Evolutionary conservation across 2,329 filamentous ascomycete species (phyloP).

Genomic region (Exophiala spinifera): DNA sequence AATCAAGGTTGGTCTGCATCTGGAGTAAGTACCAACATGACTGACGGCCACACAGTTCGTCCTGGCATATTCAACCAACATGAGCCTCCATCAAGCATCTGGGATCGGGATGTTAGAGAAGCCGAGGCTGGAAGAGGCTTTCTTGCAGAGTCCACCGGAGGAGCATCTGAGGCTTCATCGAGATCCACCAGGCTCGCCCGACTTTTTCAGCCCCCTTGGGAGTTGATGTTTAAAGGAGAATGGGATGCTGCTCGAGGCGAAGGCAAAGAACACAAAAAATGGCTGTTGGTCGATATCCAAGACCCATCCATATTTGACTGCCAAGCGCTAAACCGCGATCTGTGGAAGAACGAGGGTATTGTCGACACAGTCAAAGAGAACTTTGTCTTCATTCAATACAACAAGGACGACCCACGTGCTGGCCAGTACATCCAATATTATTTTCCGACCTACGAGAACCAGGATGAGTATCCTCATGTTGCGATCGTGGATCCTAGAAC

Average conservation of each 20-base stretch:
- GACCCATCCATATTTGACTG: slow-evolving; percentile 92
- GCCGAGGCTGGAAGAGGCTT: slow-evolving; percentile 47
- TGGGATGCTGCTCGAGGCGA: slow-evolving; percentile 82
- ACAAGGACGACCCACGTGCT: slow-evolving; percentile 76
- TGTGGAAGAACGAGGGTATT: slow-evolving; percentile 86
- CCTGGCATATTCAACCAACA: slow-evolving; percentile 69
- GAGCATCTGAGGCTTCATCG: slow-evolving; percentile 61
- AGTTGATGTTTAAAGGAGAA: slow-evolving; percentile 74
- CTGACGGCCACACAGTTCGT: slow-evolving; percentile 13
- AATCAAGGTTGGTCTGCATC: slow-evolving; percentile 30
- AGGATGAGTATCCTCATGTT: slow-evolving; percentile 92
- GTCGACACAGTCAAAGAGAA: slow-evolving; percentile 80
- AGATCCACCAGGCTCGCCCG: slow-evolving; percentile 81
- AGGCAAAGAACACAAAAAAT: slow-evolving; percentile 85
- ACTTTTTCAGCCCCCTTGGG: slow-evolving; percentile 87
- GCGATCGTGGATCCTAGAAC: slow-evolving; percentile 93
- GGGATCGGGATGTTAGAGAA: slow-evolving; percentile 45
- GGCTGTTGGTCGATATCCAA: slow-evolving; percentile 94
- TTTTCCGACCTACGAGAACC: slow-evolving; percentile 72
- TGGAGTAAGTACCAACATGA: background rate
- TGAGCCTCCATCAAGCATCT: slow-evolving; percentile 54
- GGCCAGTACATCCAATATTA: slow-evolving; percentile 87
- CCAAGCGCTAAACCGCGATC: slow-evolving; percentile 86
- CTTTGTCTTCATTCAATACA: slow-evolving; percentile 94
- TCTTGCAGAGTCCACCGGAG: slow-evolving; percentile 61